Base-by-base conservation (phyloP, 768 basidiomycete species). In the Boletus sp. region DNA sequence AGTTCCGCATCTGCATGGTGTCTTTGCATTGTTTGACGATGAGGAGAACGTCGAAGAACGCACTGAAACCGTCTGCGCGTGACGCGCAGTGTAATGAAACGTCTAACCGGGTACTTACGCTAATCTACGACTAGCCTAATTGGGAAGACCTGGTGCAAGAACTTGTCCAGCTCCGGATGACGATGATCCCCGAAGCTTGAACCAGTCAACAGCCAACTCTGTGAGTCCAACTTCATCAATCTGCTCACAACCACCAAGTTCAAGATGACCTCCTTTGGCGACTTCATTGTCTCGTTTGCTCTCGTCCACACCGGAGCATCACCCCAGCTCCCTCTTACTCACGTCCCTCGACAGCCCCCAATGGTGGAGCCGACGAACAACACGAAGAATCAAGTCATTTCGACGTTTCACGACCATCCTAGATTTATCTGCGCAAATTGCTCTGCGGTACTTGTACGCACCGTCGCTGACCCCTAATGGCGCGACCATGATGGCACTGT, bases 341-440 rank as follows among this genome's bases (percentile, higher is more conserved):
- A 34, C 52, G n/a, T 17, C 45, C 21, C 53, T 7, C 40, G 7
- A 32, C 54, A 32, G 13, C 17, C 42, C 2, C 46, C 40, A 23
- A 69, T 68, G 66, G 32, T 47, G 40, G 64, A 55, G 69, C 33
- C 62, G 69, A 50, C 67, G 60, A 35, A 78, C 27, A 79, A 81
- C 55, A 82, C 79, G 7, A 78, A 74, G 62, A 67, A 72, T n/a
- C 79, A 83, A 47, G 87, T 86, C 2, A 64, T 82, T n/a, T 78
- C 81, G 40, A 75, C 77, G 1, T 91, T 84, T 64, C 72, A 80
- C 6, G 81, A 79, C n/a, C 84, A 79, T 43, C 85, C 90, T n/a
- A 77, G 72, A 15, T 90, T 80, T 66, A 82, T 80, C 3, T 92
- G 89, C 62, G 71, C 80, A 17, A 80, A 80, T 47, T 92, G 90